Conservation (phyloP, 805 yeast species). For the Ogataea degrootiae region DNA sequence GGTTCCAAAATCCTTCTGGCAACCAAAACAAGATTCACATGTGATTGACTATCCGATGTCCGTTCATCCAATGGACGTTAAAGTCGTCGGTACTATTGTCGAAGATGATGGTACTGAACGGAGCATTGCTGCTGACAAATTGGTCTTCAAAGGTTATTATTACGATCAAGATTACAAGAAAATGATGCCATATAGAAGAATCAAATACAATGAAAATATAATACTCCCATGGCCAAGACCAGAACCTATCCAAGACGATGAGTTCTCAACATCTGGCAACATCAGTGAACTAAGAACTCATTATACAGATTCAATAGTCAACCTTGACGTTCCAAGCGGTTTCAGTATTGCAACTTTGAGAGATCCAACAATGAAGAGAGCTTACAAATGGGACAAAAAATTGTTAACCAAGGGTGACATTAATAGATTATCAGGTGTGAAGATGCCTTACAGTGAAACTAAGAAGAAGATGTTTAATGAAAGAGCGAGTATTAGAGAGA, state of each 20-base stretch:
- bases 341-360: constrained; percentile 57
- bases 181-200: constrained; percentile 74
- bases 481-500: constrained; percentile 40
- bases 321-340: constrained; percentile 63
- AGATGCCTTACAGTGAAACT: constrained; percentile 67
- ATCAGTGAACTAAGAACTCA: constrained; percentile 67
- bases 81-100: constrained; percentile 72
- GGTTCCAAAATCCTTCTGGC: constrained; percentile 71
- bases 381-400: constrained; percentile 51
- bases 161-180: constrained; percentile 70
- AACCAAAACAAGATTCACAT: constrained; percentile 65
- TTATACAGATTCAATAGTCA: constrained; percentile 62
- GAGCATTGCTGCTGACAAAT: constrained; percentile 74
- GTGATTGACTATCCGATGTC: constrained; percentile 65
- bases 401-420: constrained; percentile 56
- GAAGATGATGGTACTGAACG: constrained; percentile 59
- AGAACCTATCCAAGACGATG: constrained; percentile 49
- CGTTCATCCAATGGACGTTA: constrained; percentile 55
- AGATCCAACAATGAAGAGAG: constrained; percentile 63
- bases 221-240: constrained; percentile 91
- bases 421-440: constrained; percentile 59
- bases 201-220: constrained; percentile 61
- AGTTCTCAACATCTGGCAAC: constrained; percentile 50
- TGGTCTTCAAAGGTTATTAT: constrained; percentile 62
- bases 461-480: constrained; percentile 61